phyloP scores from a whole-genome alignment of 1,139 yeast species.

The Suhomyces kunorum region DNA sequence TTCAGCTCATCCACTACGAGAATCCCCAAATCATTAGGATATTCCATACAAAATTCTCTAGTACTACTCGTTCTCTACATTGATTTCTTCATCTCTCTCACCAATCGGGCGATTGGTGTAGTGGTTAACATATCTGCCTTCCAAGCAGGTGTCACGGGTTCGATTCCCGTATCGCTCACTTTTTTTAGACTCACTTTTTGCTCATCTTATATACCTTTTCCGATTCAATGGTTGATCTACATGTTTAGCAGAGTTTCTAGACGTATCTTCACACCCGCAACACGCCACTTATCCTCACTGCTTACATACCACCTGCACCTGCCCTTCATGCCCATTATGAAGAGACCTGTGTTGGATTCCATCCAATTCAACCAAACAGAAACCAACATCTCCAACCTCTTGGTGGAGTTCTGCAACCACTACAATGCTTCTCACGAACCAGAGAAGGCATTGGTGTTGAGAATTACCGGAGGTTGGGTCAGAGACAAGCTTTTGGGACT shows the following conservation, averaged over 20 bases:
- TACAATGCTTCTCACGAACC: slow-evolving; percentile 28
- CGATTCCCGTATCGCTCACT: slow-evolving; percentile 79
- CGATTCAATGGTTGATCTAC: slow-evolving; percentile 2
- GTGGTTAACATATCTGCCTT: slow-evolving; percentile 63
- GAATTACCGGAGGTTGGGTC: slow-evolving; percentile 99
- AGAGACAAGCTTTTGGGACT: slow-evolving; percentile 85
- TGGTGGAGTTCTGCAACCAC: slow-evolving; percentile 45
- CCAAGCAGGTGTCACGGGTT: slow-evolving; percentile 83
- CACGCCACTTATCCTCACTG: background rate
- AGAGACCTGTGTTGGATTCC: slow-evolving; percentile 8
- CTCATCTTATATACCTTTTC: background rate
- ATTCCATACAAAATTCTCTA: background rate
- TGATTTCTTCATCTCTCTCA: background rate
- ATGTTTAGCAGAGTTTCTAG: slow-evolving; percentile 4
- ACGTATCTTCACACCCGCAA: background rate
- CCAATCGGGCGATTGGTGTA: slow-evolving; percentile 51
- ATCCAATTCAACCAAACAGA: slow-evolving; percentile 49
- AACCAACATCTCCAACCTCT: slow-evolving; percentile 43
- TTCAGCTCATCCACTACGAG: too few relatives aligned
- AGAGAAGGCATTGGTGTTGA: slow-evolving; percentile 41
- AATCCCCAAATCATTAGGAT: too few relatives aligned
- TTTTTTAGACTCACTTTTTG: slow-evolving; percentile 20
- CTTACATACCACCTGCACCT: background rate
- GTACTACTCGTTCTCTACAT: too few relatives aligned
- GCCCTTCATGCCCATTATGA: slow-evolving; percentile 4